Evolutionary conservation across 768 basidiomycete species (phyloP).

Genomic region (Austroboletus eburneus): DNA sequence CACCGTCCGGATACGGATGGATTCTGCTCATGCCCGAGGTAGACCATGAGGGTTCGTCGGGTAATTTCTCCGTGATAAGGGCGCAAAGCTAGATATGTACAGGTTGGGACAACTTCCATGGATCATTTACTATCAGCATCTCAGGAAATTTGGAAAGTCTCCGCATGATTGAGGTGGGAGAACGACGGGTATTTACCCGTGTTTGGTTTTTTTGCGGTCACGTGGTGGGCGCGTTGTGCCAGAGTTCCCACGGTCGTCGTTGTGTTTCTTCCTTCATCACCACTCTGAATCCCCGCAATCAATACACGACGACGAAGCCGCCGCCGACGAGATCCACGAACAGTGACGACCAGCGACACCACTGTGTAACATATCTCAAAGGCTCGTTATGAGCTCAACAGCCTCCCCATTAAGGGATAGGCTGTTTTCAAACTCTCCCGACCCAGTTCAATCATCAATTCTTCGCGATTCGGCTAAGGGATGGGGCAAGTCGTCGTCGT

Average conservation of each 20-base stretch:
- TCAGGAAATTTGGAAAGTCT: no score
- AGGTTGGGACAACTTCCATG: no score
- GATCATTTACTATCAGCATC: no score
- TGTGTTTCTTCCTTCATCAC: slow-evolving; percentile 6
- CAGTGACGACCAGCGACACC: slow-evolving; percentile 16
- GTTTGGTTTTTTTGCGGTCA: slow-evolving; percentile 24
- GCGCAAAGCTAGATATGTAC: no score
- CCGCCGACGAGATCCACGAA: slow-evolving; percentile 18
- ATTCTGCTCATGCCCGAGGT: no score
- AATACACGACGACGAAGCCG: slow-evolving; percentile 11
- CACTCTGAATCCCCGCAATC: slow-evolving; percentile 7
- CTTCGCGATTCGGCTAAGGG: slow-evolving; percentile 61
- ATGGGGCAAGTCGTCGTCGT: slow-evolving; percentile 50
- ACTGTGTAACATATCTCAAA: neutral
- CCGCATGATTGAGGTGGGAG: neutral
- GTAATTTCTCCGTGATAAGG: no score
- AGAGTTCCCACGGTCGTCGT: slow-evolving; percentile 26
- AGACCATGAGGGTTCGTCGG: no score
- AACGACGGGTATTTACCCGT: slow-evolving; percentile 4
- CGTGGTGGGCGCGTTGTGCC: slow-evolving; percentile 27
- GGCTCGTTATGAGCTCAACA: slow-evolving; percentile 26
- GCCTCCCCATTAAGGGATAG: slow-evolving; percentile 55
- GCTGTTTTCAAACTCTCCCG: slow-evolving; percentile 58
- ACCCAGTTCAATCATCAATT: slow-evolving; percentile 61
- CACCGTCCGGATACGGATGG: no score